These are phyloP conservation scores for Scopulariopsis brevicaulis DNA, from an alignment of 2,329 filamentous ascomycete species.

Conservation along the genomic window DNA sequence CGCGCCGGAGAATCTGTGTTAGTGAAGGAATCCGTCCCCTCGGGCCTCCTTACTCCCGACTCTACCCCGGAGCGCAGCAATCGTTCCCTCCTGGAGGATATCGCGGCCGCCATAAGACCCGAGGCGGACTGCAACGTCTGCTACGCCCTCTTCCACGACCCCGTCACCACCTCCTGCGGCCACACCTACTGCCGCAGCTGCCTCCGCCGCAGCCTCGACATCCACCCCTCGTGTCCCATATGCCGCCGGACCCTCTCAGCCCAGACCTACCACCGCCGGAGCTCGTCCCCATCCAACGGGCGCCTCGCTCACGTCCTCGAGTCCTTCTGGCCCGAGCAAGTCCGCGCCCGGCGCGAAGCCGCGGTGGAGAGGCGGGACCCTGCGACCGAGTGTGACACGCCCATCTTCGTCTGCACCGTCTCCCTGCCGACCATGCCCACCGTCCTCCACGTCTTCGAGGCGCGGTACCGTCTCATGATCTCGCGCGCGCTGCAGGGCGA, in stretches of 20 bases:
- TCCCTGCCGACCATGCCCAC: conserved; percentile 76
- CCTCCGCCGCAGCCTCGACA: conserved; percentile 63
- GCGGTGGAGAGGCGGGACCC: conserved; percentile 46
- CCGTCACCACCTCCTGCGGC: conserved; percentile 74
- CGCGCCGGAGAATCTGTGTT: background rate
- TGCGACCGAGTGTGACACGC: conserved; percentile 40
- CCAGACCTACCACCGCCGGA: conserved; percentile 27
- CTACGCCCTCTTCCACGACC: conserved; percentile 70
- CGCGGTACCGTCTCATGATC: conserved; percentile 86
- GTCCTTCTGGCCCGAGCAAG: conserved; percentile 56
- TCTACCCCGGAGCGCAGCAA: background rate
- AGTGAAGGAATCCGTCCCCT: background rate
- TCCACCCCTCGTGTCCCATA: conserved; percentile 67
- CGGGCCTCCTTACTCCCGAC: background rate
- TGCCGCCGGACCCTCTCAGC: conserved; percentile 57
- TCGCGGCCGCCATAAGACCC: conserved; percentile 19
- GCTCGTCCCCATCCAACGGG: conserved; percentile 43
- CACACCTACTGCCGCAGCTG: conserved; percentile 84
- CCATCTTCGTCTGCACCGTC: conserved; percentile 73
- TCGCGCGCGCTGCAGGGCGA: conserved; percentile 62
- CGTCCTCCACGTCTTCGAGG: conserved; percentile 85
- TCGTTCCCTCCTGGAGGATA: conserved; percentile 17
- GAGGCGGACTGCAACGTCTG: conserved; percentile 87
- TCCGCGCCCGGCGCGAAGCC: conserved; percentile 44
- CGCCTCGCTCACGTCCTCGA: conserved; percentile 52